Conservation (phyloP, 106 monocot genomes). For the Dactylorhiza incarnata region DNA sequence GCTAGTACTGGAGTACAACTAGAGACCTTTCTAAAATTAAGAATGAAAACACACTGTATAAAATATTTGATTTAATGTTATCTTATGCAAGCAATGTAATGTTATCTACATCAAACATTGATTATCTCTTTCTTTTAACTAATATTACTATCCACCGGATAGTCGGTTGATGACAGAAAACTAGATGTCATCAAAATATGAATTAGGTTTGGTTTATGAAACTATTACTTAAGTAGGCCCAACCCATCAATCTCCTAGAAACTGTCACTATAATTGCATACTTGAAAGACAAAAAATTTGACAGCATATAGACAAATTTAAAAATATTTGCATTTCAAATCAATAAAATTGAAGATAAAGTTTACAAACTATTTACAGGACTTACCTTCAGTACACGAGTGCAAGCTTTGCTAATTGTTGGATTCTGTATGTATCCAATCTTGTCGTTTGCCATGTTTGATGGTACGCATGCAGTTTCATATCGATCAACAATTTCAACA, state of each 20-base stretch:
- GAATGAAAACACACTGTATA: not conserved
- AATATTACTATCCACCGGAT: too few species aligned
- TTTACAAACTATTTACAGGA: not conserved
- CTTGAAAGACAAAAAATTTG: not conserved
- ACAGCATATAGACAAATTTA: not conserved
- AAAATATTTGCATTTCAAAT: not conserved
- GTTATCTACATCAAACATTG: too few species aligned
- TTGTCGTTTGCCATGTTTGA: slow-evolving; percentile 20
- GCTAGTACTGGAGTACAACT: not conserved
- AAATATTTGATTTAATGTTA: not conserved
- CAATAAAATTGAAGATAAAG: not conserved
- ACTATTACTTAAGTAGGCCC: too few species aligned
- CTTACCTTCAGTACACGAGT: slow-evolving; percentile 45
- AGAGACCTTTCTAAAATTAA: not conserved
- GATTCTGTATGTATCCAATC: slow-evolving; percentile 47
- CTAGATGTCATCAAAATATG: too few species aligned
- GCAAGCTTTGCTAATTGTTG: slow-evolving; percentile 40
- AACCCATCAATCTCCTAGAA: too few species aligned
- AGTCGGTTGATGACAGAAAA: too few species aligned
- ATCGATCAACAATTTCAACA: slow-evolving; percentile 78
- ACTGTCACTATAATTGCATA: not conserved
- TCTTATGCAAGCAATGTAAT: too few species aligned
- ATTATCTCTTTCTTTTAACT: too few species aligned
- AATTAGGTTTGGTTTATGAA: too few species aligned
- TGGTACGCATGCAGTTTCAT: slow-evolving; percentile 57